phyloP scores from a whole-genome alignment of 495 filamentous ascomycete species.

The Xylaria flabelliformis region DNA sequence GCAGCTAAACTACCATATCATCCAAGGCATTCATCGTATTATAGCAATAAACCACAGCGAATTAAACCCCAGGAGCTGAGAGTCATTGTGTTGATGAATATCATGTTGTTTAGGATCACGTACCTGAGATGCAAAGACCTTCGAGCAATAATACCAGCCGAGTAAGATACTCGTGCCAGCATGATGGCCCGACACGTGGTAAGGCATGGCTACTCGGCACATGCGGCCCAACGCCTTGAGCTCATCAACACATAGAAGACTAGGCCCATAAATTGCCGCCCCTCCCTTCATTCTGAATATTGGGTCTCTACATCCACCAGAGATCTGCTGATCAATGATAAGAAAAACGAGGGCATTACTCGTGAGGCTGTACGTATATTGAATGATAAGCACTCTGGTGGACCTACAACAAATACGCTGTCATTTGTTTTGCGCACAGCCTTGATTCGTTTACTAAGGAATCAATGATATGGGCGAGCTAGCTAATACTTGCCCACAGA shows the following conservation, averaged over 20 bases:
- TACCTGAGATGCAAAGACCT: background rate
- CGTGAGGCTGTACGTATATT: no score
- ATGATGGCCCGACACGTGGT: background rate
- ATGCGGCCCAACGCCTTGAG: background rate
- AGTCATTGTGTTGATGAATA: background rate
- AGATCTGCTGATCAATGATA: background rate
- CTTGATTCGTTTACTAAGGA: background rate
- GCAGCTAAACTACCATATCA: background rate
- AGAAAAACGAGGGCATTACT: background rate
- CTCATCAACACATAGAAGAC: background rate
- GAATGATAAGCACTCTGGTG: no score
- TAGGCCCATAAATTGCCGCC: background rate
- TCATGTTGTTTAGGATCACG: background rate
- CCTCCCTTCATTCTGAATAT: background rate
- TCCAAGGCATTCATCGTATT: background rate
- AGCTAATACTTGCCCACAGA: background rate
- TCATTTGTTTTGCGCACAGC: no score
- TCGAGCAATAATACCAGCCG: background rate
- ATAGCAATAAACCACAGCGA: background rate
- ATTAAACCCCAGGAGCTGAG: background rate
- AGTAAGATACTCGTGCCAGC: background rate
- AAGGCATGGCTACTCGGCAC: background rate
- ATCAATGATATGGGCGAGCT: background rate
- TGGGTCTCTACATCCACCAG: background rate
- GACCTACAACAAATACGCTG: no score